Percentiles rank a stretch among this genome's conserved stretches.
phyloP scores from a whole-genome alignment of 495 filamentous ascomycete genomes.

The Bryoglossum gracile region DNA sequence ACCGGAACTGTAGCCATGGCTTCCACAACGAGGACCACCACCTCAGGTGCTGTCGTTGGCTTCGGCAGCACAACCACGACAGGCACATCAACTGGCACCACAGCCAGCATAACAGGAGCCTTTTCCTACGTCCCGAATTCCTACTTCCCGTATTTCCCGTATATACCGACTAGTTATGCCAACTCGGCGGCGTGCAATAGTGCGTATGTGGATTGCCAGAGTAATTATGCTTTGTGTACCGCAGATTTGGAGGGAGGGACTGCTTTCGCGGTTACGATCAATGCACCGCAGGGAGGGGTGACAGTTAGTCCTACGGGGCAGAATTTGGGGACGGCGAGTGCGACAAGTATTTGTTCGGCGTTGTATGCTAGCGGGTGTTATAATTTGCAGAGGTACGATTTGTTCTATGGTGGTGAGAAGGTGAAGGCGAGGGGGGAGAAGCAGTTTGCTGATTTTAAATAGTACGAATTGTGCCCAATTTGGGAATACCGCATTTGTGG shows the following conservation, averaged over 20 bases:
- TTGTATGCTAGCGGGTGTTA: too few relatives aligned
- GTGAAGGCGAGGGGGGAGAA: too few relatives aligned
- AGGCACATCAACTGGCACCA: constrained; percentile 7
- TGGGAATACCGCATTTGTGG: constrained; percentile 17
- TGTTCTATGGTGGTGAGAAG: too few relatives aligned
- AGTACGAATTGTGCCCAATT: constrained; percentile 19
- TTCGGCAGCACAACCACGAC: constrained; percentile 17
- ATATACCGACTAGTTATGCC: constrained; percentile 15
- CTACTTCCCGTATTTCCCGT: constrained; percentile 24
- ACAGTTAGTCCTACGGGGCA: constrained; percentile 18
- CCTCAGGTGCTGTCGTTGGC: constrained; percentile 25
- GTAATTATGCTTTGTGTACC: constrained; percentile 23
- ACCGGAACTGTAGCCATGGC: constrained; percentile 44
- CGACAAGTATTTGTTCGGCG: constrained; percentile 20
- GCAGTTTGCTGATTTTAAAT: too few relatives aligned
- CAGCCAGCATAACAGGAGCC: constrained; percentile 13
- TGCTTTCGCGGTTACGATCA: constrained; percentile 21
- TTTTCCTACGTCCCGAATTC: constrained; percentile 22
- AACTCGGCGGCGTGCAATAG: constrained; percentile 18
- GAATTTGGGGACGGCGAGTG: constrained; percentile 18
- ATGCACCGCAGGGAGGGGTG: constrained; percentile 19
- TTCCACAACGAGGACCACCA: constrained; percentile 17
- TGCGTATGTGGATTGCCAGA: constrained; percentile 17
- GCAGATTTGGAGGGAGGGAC: constrained; percentile 22
- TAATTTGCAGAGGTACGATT: too few relatives aligned